Base-by-base conservation (phyloP, 1,284 basidiomycete genomes). In the Moniliophthora roreri region DNA sequence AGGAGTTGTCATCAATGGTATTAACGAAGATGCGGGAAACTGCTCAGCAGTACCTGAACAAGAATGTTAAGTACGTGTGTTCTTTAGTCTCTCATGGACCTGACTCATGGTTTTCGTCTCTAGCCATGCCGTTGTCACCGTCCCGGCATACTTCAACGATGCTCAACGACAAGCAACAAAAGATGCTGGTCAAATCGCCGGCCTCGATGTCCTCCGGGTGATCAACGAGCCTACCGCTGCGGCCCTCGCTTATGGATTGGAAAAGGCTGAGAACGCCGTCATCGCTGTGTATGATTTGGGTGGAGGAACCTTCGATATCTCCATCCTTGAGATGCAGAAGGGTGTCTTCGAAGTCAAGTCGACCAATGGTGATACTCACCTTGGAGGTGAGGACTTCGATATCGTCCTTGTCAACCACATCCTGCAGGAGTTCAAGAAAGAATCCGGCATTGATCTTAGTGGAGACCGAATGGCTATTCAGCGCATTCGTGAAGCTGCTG, bases 281-380 rank as follows among this genome's bases (percentile, higher is more conserved):
- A 96, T 99, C 64, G 95, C 95, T 50, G 96, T 99, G 58, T 99
- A 98, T 71, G 96, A 99, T 78, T 79, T 95, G 46, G 93, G 93
- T 65, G 93, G 93, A 69, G 93, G 93, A 63, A 95, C 93, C 16
- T 95, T 95, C 73, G 95, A 98, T 93, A 92, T 98, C 64, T 98
- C 96, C 34, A 95, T 99, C 62, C 81, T 98, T 41, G 94, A 98
- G 77, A 98, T 98, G 93, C 93, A 97, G 73, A 95, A 97, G 76
- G 96, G 96, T 64, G 95, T 99, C 21, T 99, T 98, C 72, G 96
- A 98, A 73, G 96, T 99, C 69, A 98, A 98, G 80, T 98, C 96
- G 1, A 99, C 96, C 60, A 98, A 98, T 69, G 96, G 96, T 74
- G 95, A 99, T 74, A 98, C 96, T 21, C 96, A 99, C 72, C 85